These are phyloP conservation scores for Auxenochlorella pyrenoidosa DNA, from an alignment of 139 green algal genomes.

Conservation along the genomic window DNA sequence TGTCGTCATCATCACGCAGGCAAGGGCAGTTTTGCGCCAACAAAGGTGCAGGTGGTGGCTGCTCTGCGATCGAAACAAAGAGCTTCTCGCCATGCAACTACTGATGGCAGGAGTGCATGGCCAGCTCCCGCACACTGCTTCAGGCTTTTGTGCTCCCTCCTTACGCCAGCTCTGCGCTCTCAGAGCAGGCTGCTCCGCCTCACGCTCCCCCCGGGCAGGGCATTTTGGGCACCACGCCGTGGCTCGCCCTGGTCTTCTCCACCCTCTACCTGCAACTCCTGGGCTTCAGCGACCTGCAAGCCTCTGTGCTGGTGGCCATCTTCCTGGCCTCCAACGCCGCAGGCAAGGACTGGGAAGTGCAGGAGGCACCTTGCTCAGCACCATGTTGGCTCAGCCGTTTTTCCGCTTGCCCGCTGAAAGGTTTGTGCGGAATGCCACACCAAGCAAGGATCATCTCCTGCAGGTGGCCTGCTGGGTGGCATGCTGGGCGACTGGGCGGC, in stretches of 20 bases:
- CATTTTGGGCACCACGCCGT: conserved; percentile 65
- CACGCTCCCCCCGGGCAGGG: conserved; percentile 37
- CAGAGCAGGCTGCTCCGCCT: neutral
- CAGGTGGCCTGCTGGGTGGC: conserved; percentile 53
- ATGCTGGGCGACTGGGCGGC: conserved; percentile 54
- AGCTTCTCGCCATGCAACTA: too few species aligned
- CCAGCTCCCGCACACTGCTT: too few species aligned
- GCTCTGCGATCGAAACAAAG: too few species aligned
- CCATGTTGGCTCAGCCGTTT: neutral
- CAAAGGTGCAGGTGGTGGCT: too few species aligned
- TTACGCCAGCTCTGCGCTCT: too few species aligned
- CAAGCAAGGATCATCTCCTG: neutral
- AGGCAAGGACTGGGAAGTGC: neutral
- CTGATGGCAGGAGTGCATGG: too few species aligned
- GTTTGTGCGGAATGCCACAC: neutral
- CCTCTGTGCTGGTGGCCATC: conserved; percentile 37
- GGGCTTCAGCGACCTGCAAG: conserved; percentile 57
- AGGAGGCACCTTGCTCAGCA: neutral
- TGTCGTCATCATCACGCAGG: conserved; percentile 55
- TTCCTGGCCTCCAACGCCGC: conserved; percentile 47
- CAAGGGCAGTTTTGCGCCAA: neutral
- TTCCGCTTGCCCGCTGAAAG: neutral
- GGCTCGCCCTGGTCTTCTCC: conserved; percentile 62
- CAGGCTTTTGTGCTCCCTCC: too few species aligned
- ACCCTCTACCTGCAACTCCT: conserved; percentile 74